Percentiles rank a stretch among this genome's conserved stretches.
Conservation (phyloP, 2,329 filamentous ascomycete species). For the Fusarium pseudoanthophilum region DNA sequence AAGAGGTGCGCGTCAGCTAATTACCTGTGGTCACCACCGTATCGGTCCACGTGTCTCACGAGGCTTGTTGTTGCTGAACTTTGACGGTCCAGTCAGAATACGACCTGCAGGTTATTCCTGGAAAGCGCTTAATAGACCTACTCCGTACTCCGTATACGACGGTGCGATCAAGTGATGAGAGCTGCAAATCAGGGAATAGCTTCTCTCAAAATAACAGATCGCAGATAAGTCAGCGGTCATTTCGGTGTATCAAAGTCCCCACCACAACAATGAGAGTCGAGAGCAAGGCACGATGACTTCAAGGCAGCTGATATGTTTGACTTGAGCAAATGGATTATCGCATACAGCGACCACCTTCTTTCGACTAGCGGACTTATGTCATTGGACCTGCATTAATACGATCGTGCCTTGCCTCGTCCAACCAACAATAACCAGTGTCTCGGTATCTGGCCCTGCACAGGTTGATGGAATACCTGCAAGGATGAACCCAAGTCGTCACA, state of each 20-base stretch:
- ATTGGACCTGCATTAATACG: slow-evolving; percentile 21
- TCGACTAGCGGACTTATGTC: neutral
- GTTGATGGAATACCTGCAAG: neutral
- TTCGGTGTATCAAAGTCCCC: slow-evolving; percentile 1
- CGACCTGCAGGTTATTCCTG: neutral
- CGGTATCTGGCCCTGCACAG: slow-evolving; percentile 14
- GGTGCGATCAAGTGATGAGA: neutral
- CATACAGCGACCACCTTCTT: neutral
- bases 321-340: neutral
- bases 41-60: slow-evolving; percentile 31
- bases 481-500: neutral
- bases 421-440: slow-evolving; percentile 20
- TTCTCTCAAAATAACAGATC: neutral
- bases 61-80: slow-evolving; percentile 9
- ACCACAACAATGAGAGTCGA: neutral
- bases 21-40: slow-evolving; percentile 2
- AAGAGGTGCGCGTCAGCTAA: slow-evolving; percentile 24
- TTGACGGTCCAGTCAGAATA: slow-evolving; percentile 13
- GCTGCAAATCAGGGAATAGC: neutral
- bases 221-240: slow-evolving; percentile 6
- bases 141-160: neutral
- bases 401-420: slow-evolving; percentile 20
- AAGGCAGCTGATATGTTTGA: neutral
- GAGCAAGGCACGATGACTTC: neutral
- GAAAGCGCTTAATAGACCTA: neutral